Conservation (phyloP, 495 filamentous ascomycete genomes). For the Bombardia bombarda region DNA sequence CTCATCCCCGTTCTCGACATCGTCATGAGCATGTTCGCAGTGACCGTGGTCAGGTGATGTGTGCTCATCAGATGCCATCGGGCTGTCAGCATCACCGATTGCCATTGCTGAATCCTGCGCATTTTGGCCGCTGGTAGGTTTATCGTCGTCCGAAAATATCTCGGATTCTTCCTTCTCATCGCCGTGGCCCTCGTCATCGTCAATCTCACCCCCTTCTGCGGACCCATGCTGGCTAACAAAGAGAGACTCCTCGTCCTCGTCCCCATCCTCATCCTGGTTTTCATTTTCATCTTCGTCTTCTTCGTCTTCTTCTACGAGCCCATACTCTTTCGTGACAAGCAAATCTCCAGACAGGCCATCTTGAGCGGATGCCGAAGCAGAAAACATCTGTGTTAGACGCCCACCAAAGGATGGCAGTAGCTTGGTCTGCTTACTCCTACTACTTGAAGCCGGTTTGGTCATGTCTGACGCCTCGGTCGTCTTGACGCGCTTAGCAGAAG, state of each 20-base stretch:
- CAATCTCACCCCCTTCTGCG: not conserved
- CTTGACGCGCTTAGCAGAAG: constrained; percentile 31
- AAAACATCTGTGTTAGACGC: constrained; percentile 60
- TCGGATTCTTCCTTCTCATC: constrained; percentile 2
- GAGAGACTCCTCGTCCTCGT: constrained; percentile 12
- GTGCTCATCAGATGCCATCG: constrained; percentile 1
- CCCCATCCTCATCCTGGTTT: constrained; percentile 5
- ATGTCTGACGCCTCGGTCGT: constrained; percentile 1
- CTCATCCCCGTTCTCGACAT: constrained; percentile 6
- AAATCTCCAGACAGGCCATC: constrained; percentile 14
- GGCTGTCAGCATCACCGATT: constrained; percentile 6
- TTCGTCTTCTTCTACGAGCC: constrained; percentile 13
- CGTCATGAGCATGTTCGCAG: constrained; percentile 13
- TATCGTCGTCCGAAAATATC: not conserved
- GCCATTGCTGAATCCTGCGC: constrained; percentile 5
- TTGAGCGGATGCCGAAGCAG: constrained; percentile 51
- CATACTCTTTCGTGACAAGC: constrained; percentile 19
- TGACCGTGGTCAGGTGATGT: not conserved
- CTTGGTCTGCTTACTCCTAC: constrained; percentile 2
- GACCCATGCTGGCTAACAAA: constrained; percentile 16
- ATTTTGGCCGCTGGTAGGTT: not conserved
- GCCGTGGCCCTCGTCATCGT: not conserved
- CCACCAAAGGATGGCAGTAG: constrained; percentile 54
- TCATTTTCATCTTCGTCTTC: constrained; percentile 15
- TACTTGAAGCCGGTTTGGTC: not conserved